These are phyloP conservation scores for Colletotrichum tanaceti DNA, from an alignment of 2,329 filamentous ascomycete species.

Conservation along the genomic window DNA sequence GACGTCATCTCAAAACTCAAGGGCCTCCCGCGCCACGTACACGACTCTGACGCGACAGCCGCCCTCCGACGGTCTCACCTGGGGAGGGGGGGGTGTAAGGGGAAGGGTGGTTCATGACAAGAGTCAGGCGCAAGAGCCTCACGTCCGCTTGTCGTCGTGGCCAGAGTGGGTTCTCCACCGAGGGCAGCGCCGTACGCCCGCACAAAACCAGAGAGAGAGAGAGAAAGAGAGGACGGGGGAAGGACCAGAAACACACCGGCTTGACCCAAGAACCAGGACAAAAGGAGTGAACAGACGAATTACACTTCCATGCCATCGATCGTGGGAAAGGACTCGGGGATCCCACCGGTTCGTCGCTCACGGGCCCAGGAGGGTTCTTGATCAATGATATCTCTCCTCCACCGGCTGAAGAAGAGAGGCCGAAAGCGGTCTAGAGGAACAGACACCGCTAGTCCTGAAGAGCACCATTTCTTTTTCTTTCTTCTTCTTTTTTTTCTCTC, in stretches of 20 bases:
- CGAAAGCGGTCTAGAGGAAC: slow-evolving; percentile 2
- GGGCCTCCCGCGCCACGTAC: not conserved
- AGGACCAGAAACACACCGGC: not conserved
- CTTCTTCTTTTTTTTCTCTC: not conserved
- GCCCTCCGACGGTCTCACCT: not conserved
- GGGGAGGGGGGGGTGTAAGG: not conserved
- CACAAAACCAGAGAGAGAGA: not conserved
- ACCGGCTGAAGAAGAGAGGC: not conserved
- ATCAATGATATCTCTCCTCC: not conserved
- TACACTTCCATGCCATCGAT: not conserved
- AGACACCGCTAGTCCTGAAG: slow-evolving; percentile 3
- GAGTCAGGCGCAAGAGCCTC: not conserved
- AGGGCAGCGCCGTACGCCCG: slow-evolving; percentile 20
- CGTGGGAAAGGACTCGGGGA: not conserved
- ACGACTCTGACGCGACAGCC: slow-evolving; percentile 13
- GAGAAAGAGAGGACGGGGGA: not conserved
- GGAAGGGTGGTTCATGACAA: no score
- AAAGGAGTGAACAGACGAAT: not conserved
- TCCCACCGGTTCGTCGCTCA: not conserved
- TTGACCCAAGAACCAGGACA: slow-evolving; percentile 7
- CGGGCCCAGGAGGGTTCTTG: not conserved
- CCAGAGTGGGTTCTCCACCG: slow-evolving; percentile 5
- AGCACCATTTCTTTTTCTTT: not conserved
- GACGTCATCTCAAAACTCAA: not conserved
- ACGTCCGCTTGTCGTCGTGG: slow-evolving; percentile 24